Evolutionary conservation across 768 basidiomycete genomes (phyloP).

Genomic region (Lentinus tigrinus): DNA sequence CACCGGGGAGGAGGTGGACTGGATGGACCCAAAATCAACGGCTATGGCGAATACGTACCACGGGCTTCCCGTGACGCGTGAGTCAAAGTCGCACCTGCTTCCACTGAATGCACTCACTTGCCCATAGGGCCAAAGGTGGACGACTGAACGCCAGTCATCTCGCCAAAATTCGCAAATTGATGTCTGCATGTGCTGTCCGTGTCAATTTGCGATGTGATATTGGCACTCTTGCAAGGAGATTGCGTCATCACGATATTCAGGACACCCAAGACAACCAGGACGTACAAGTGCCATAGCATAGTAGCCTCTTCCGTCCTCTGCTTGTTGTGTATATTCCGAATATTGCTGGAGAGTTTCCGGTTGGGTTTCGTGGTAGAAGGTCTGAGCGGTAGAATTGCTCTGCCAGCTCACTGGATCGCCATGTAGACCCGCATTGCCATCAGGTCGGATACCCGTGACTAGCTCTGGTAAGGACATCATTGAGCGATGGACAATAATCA

Average conservation of each 20-base stretch:
- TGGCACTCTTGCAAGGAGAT: not conserved
- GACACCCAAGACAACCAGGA: not conserved
- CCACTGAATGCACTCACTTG: conserved; percentile 3
- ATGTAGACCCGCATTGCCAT: too few species aligned
- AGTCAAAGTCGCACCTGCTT: too few species aligned
- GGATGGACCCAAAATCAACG: conserved; percentile 23
- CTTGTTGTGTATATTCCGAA: conserved; percentile 6
- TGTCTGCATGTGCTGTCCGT: conserved; percentile 10
- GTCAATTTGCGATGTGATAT: conserved; percentile 9
- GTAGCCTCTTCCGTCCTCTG: conserved; percentile 14
- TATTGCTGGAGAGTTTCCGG: not conserved
- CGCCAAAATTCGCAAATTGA: conserved; percentile 19
- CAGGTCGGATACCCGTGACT: conserved; percentile 6
- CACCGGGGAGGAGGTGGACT: conserved; percentile 14
- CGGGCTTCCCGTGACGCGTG: not conserved
- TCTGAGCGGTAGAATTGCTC: not conserved
- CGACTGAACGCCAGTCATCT: conserved; percentile 9
- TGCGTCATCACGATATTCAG: not conserved
- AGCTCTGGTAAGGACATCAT: conserved; percentile 2
- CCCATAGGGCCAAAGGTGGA: conserved; percentile 13
- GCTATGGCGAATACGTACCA: conserved; percentile 26
- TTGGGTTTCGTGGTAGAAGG: conserved; percentile 13
- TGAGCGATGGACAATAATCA: not conserved
- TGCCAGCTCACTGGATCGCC: conserved; percentile 6
- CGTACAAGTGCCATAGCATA: conserved; percentile 13